These are phyloP conservation scores for Solanum verrucosum DNA, from an alignment of 257 asterid genomes.

Conservation along the genomic window DNA sequence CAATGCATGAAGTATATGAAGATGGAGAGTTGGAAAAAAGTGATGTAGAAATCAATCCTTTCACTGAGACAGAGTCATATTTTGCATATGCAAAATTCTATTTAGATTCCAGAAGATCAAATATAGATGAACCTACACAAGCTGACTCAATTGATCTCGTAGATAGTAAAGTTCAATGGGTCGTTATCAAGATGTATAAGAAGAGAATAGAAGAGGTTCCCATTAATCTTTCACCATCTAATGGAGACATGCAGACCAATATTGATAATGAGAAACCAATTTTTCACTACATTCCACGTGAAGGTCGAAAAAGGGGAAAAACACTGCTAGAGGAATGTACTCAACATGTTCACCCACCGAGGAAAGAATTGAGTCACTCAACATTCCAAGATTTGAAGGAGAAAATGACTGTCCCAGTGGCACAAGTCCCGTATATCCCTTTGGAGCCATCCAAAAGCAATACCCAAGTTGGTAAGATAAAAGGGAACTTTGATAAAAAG, in stretches of 20 bases:
- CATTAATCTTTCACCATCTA: background rate
- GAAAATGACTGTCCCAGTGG: too few relatives aligned
- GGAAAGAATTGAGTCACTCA: background rate
- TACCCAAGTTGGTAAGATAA: too few relatives aligned
- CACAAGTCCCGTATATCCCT: too few relatives aligned
- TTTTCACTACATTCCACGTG: background rate
- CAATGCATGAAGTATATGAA: background rate
- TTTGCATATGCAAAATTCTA: background rate
- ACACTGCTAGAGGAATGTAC: background rate
- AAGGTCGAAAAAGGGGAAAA: background rate
- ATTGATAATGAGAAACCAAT: background rate
- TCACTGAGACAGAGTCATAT: background rate
- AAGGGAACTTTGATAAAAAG: too few relatives aligned
- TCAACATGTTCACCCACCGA: background rate
- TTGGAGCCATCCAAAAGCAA: too few relatives aligned
- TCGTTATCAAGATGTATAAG: background rate
- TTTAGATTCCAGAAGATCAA: background rate
- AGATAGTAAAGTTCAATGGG: background rate
- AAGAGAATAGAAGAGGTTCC: background rate
- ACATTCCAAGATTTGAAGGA: too few relatives aligned
- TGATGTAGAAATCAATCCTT: background rate
- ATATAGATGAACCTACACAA: background rate
- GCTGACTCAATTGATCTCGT: background rate
- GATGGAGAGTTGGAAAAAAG: background rate
- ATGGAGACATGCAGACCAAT: background rate